Base-by-base conservation (phyloP, 805 yeast genomes). In the Kuraishia borneana region DNA sequence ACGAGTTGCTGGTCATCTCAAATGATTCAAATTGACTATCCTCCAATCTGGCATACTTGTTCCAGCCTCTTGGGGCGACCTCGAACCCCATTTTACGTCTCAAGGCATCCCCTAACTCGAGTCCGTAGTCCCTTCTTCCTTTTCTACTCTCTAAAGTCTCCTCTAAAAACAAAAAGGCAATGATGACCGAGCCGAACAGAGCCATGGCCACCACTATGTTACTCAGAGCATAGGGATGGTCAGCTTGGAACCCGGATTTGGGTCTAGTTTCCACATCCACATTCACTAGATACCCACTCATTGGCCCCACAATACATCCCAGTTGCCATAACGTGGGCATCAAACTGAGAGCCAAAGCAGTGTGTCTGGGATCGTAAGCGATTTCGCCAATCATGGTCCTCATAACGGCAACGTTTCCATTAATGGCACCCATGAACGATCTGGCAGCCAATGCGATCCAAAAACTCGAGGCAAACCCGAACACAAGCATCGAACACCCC, bases 391-490 rank as follows among this genome's bases (percentile, higher is more conserved):
- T 59, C 32, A 65, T 53, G 0, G 83, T 76, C 48, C 83, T 55
- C 21, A 76, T 46, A n/a, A 76, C 81, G 1, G 77, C 75, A 6
- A 74, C 70, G 46, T 76, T 76, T 5, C 83, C 84, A 46, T 76
- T 76, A 28, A 76, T 51, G 2, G 68, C 52, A 0, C 84, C 84
- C 55, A 70, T 65, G 29, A 65, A 40, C 16, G 67, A 57, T 44
- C 83, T 58, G 7, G 82, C 71, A 10, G 56, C 44, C 3, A 76
- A 42, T 0, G 82, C 82, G 53, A 61, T 58, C 43, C 61, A 65
- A 44, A 63, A 72, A 46, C 64, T 69, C 14, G 51, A 56, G 10
- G 77, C 54, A 41, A 74, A 70, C 1, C 83, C 83, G 42, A 77
- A 64, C 3, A 63, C 34, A 20, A 73, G 37, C 38, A 72, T 49